phyloP scores from a whole-genome alignment of 371 early-diverging fungal genomes.

The Batkoa obscura region DNA sequence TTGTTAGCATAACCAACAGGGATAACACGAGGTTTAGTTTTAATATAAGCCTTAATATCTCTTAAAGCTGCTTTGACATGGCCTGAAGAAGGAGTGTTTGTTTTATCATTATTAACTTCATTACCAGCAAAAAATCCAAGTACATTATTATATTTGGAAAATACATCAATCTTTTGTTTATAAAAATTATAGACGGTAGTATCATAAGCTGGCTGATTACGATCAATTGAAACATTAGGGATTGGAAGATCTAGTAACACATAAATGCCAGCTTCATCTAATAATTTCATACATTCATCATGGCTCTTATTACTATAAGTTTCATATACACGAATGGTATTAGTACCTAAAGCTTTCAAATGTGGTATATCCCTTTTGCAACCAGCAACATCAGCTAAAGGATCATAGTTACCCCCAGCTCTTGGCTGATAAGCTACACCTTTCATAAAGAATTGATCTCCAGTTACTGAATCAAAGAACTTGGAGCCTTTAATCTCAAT shows the following conservation, averaged over 20 bases:
- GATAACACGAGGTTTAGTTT: constrained; percentile 22
- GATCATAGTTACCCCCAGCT: constrained; percentile 23
- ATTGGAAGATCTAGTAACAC: constrained; percentile 45
- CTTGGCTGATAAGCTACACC: constrained; percentile 65
- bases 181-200: constrained; percentile 28
- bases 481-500: constrained; percentile 48
- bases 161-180: constrained; percentile 38
- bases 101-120: constrained; percentile 51
- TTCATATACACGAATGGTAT: constrained; percentile 61
- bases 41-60: constrained; percentile 36
- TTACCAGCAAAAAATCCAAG: constrained; percentile 61
- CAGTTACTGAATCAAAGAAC: constrained; percentile 46
- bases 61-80: constrained; percentile 53
- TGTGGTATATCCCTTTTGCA: constrained; percentile 44
- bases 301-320: constrained; percentile 36
- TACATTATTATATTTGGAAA: constrained; percentile 37
- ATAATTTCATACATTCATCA: constrained; percentile 50
- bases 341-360: constrained; percentile 47
- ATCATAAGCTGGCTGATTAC: constrained; percentile 41
- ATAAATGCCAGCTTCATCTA: constrained; percentile 48
- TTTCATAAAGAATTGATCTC: constrained; percentile 57
- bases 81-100: constrained; percentile 41
- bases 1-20: constrained; percentile 70
- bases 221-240: constrained; percentile 38
- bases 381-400: constrained; percentile 31